Percentiles rank a stretch among this genome's conserved stretches.
Conservation (phyloP, 345 rosid genomes). For the Cochlearia excelsa region DNA sequence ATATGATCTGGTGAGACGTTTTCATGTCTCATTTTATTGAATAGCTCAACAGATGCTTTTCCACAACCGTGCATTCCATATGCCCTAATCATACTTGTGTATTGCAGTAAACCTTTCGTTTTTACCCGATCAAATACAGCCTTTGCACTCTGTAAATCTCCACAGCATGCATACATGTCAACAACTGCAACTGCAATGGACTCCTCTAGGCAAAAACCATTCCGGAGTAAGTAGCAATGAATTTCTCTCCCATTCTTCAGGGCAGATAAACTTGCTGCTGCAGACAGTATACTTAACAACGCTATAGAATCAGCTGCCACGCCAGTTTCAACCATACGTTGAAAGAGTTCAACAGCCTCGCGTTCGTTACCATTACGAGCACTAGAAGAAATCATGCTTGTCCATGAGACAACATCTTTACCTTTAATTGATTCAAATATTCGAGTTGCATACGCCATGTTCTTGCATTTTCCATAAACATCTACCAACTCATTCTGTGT, state of each 20-base stretch:
- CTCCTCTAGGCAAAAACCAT: conserved; percentile 54
- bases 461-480: conserved; percentile 65
- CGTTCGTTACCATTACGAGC: conserved; percentile 52
- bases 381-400: conserved; percentile 79
- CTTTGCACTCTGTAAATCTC: conserved; percentile 53
- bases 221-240: conserved; percentile 60
- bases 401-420: conserved; percentile 87
- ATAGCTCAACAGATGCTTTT: conserved; percentile 55
- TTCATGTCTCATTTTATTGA: conserved; percentile 47
- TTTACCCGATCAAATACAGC: conserved; percentile 45
- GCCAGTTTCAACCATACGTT: conserved; percentile 47
- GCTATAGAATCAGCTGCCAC: conserved; percentile 60
- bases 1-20: conserved; percentile 62
- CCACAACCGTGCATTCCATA: conserved; percentile 85
- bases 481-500: conserved; percentile 57
- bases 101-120: conserved; percentile 48
- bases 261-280: conserved; percentile 60
- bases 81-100: conserved; percentile 82
- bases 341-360: conserved; percentile 58
- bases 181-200: conserved; percentile 57
- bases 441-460: conserved; percentile 53
- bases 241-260: conserved; percentile 74
- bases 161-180: conserved; percentile 84
- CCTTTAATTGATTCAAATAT: conserved; percentile 48
- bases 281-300: conserved; percentile 57